Evolutionary conservation across 179 eudicot genomes (phyloP).

Genomic region (Silene noctiflora): DNA sequence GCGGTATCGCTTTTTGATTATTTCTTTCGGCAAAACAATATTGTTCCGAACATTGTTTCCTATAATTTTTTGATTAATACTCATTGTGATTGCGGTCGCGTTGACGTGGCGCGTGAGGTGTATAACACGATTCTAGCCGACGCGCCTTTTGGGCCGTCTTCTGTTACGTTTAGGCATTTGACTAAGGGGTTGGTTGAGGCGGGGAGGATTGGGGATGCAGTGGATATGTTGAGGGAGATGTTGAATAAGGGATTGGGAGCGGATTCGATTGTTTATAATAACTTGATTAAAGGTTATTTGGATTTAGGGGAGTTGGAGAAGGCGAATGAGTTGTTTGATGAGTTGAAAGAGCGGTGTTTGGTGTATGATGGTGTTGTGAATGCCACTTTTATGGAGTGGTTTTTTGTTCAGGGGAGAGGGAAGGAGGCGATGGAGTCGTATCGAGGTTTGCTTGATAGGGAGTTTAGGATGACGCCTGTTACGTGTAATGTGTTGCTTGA

Average conservation of each 20-base stretch:
- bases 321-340: conserved; percentile 80
- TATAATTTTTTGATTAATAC: conserved; percentile 58
- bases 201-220: conserved; percentile 59
- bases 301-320: conserved; percentile 60
- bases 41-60: conserved; percentile 70
- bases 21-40: conserved; percentile 60
- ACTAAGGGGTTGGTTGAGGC: conserved; percentile 71
- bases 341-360: conserved; percentile 68
- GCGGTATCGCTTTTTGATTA: conserved; percentile 61
- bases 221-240: conserved; percentile 71
- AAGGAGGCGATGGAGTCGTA: conserved; percentile 91
- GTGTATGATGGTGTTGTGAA: conserved; percentile 78
- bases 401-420: conserved; percentile 52
- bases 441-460: conserved; percentile 45
- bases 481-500: conserved; percentile 82
- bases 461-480: conserved; percentile 77
- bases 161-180: conserved; percentile 67
- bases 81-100: conserved; percentile 55
- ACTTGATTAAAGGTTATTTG: conserved; percentile 69
- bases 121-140: conserved; percentile 44
- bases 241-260: conserved; percentile 71
- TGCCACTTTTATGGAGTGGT: conserved; percentile 88
- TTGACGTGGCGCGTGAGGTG: conserved; percentile 51
- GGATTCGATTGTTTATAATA: conserved; percentile 73
- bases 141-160: conserved; percentile 72